Evolutionary conservation across 176 grass and related monocot species (phyloP).

Genomic region (Lolium multiflorum): DNA sequence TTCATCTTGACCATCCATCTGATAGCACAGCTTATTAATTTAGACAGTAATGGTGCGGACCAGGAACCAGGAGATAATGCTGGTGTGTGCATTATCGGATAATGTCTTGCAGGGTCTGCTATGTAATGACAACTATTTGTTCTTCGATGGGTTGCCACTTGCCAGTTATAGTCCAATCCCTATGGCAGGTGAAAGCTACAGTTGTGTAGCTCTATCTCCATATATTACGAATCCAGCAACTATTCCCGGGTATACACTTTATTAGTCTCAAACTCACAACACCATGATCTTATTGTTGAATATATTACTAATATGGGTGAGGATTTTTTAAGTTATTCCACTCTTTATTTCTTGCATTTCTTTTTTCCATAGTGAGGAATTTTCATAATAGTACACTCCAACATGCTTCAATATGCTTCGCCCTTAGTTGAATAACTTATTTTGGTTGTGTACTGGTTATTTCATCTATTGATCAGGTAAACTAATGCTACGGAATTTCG

Average conservation of each 20-base stretch:
- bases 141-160: conserved; percentile 10
- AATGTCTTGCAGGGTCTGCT: conserved; percentile 12
- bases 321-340: neutral
- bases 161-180: neutral
- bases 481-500: conserved; percentile 15
- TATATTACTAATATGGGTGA: neutral
- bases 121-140: neutral
- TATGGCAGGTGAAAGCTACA: conserved; percentile 10
- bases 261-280: neutral
- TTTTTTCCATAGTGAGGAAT: neutral
- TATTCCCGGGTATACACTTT: neutral
- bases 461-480: neutral
- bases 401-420: conserved; percentile 4
- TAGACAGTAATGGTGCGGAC: conserved; percentile 1
- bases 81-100: conserved; percentile 1
- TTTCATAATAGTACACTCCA: neutral
- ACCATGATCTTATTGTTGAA: conserved; percentile 8
- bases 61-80: neutral
- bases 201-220: conserved; percentile 24
- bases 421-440: neutral
- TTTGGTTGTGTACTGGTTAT: conserved; percentile 8
- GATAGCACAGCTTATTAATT: conserved; percentile 17
- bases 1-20: conserved; percentile 17
- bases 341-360: neutral
- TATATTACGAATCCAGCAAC: conserved; percentile 16